Evolutionary conservation across 257 asterid genomes (phyloP).

Genomic region (Paulownia fortunei): DNA sequence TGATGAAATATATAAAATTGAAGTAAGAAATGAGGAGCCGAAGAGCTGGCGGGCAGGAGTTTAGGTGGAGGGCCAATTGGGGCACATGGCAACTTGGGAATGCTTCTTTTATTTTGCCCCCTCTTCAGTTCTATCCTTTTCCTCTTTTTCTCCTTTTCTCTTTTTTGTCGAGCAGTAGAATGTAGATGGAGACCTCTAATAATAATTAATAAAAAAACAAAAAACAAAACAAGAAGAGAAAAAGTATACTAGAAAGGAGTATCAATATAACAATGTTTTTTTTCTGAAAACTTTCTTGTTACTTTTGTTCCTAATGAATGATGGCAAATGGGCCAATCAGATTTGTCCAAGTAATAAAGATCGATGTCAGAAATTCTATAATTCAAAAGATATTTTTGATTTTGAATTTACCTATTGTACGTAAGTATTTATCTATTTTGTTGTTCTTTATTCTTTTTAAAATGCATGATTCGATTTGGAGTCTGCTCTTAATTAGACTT

Average conservation of each 20-base stretch:
- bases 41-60: too few species aligned
- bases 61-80: too few species aligned
- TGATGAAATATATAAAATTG: too few species aligned
- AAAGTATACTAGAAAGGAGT: background rate
- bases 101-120: background rate
- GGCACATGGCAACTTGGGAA: background rate
- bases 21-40: too few species aligned
- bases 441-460: too few species aligned
- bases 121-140: background rate
- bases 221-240: background rate
- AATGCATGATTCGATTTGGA: too few species aligned
- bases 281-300: background rate
- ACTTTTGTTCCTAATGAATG: background rate
- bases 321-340: background rate
- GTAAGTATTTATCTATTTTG: background rate
- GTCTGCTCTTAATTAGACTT: too few species aligned
- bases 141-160: background rate
- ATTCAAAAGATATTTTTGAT: background rate
- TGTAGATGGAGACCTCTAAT: slow-evolving; percentile 7
- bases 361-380: background rate
- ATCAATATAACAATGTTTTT: too few species aligned
- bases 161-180: too few species aligned
- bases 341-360: too few species aligned
- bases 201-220: background rate
- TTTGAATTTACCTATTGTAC: too few species aligned